phyloP scores from a whole-genome alignment of 768 basidiomycete species.

The Hericium rajendrae region DNA sequence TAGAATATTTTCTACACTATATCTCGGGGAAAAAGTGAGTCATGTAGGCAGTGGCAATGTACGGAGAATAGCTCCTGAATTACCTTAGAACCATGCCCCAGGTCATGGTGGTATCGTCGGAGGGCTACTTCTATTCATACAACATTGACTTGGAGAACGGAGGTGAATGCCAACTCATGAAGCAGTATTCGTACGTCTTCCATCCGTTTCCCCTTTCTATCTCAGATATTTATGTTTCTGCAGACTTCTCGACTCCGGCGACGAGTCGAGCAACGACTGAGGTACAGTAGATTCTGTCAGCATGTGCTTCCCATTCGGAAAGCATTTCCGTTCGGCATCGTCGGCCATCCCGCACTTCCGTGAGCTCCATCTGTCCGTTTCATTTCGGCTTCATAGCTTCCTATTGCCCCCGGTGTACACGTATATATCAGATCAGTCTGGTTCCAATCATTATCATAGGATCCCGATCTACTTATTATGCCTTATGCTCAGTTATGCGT shows the following conservation, averaged over 20 bases:
- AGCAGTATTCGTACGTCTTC: constrained; percentile 67
- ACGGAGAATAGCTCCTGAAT: background rate
- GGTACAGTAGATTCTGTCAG: background rate
- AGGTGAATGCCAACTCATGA: constrained; percentile 90
- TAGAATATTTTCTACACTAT: too few species aligned
- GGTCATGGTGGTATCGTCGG: constrained; percentile 92
- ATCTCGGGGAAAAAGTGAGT: too few species aligned
- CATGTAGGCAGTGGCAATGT: too few species aligned
- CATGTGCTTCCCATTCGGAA: background rate
- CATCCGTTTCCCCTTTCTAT: too few species aligned
- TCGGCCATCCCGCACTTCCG: background rate
- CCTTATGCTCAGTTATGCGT: too few species aligned
- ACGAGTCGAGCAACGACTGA: constrained; percentile 14
- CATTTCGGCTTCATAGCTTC: background rate
- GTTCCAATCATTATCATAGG: too few species aligned
- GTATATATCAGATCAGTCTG: background rate
- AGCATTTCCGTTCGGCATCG: background rate
- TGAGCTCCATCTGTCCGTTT: background rate
- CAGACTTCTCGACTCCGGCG: constrained; percentile 19
- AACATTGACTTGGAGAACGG: constrained; percentile 93
- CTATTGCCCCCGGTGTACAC: background rate
- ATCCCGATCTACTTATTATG: too few species aligned
- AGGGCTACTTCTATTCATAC: constrained; percentile 94
- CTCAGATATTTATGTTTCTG: background rate
- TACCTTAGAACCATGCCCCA: constrained; percentile 82